phyloP scores from a whole-genome alignment of 2,329 filamentous ascomycete species.

The Pezizomycotina sp. region DNA sequence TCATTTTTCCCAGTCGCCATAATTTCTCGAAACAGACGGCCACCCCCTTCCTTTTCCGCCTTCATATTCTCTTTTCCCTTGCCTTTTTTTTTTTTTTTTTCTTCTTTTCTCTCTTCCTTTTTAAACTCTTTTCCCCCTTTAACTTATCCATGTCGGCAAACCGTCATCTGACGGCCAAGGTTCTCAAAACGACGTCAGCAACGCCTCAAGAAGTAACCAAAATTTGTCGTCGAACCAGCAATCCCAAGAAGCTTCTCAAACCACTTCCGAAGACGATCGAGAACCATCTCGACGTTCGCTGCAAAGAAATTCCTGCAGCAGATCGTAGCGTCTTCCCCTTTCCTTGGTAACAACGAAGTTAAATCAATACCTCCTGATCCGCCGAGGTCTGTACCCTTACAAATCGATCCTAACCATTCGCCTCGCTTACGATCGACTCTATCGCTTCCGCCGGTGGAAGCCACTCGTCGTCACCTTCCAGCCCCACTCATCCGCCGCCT shows the following conservation, averaged over 20 bases:
- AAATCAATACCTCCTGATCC: conserved; percentile 14
- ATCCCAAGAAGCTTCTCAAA: conserved; percentile 1
- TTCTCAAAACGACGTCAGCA: too few relatives aligned
- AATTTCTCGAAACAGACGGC: too few relatives aligned
- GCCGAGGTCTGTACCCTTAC: neutral
- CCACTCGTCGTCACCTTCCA: conserved; percentile 7
- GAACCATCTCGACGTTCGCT: conserved; percentile 17
- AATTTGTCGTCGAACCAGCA: neutral
- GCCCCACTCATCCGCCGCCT: conserved; percentile 3
- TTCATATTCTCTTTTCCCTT: neutral
- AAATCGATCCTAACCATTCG: neutral
- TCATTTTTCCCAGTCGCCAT: too few relatives aligned
- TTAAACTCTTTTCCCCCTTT: neutral
- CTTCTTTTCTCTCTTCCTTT: conserved; percentile 1
- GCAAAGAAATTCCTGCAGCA: conserved; percentile 23
- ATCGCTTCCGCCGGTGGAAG: neutral
- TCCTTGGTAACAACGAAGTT: conserved; percentile 13
- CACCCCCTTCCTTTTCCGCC: neutral
- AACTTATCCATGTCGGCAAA: too few relatives aligned
- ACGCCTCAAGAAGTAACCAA: too few relatives aligned
- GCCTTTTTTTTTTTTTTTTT: conserved; percentile 4
- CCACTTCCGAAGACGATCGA: conserved; percentile 13
- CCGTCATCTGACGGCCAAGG: too few relatives aligned
- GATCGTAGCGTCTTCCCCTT: conserved; percentile 21
- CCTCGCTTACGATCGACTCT: conserved; percentile 1